Evolutionary conservation across 306 rosid genomes (phyloP).

Genomic region (Hippophae rhamnoides): DNA sequence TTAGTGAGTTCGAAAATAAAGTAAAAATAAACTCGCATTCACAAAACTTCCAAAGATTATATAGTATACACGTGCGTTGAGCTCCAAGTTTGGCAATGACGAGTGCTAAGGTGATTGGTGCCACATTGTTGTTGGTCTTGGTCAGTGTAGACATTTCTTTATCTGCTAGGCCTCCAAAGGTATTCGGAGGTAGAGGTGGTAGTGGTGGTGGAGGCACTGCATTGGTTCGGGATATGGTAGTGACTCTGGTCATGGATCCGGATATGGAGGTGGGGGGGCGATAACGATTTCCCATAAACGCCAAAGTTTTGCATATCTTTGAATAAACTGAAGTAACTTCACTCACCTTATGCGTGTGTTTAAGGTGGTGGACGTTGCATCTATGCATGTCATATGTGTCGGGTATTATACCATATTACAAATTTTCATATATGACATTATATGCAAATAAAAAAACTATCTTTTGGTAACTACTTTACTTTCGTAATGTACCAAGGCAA

Average conservation of each 20-base stretch:
- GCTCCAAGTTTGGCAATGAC: slow-evolving; percentile 32
- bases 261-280: slow-evolving; percentile 42
- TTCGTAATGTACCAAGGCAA: no score
- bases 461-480: no score
- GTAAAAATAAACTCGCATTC: no score
- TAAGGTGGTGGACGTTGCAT: slow-evolving; percentile 11
- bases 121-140: slow-evolving; percentile 42
- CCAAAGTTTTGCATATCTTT: background rate
- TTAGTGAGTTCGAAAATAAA: no score
- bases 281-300: background rate
- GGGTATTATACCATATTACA: no score
- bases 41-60: no score
- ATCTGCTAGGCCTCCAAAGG: slow-evolving; percentile 37
- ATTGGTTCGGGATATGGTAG: slow-evolving; percentile 18
- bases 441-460: no score
- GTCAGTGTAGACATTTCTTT: slow-evolving; percentile 47
- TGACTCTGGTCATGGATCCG: slow-evolving; percentile 45
- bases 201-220: slow-evolving; percentile 20
- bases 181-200: slow-evolving; percentile 11
- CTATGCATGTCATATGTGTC: background rate
- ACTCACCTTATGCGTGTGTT: background rate
- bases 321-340: slow-evolving; percentile 28
- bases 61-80: slow-evolving; percentile 6
- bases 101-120: slow-evolving; percentile 40
- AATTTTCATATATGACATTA: no score